A percentile compares a stretch with the other conserved stretches of the same genome.
Evolutionary conservation across 2,329 filamentous ascomycete species (phyloP).

Genomic region (Davidsoniella eucalypti): DNA sequence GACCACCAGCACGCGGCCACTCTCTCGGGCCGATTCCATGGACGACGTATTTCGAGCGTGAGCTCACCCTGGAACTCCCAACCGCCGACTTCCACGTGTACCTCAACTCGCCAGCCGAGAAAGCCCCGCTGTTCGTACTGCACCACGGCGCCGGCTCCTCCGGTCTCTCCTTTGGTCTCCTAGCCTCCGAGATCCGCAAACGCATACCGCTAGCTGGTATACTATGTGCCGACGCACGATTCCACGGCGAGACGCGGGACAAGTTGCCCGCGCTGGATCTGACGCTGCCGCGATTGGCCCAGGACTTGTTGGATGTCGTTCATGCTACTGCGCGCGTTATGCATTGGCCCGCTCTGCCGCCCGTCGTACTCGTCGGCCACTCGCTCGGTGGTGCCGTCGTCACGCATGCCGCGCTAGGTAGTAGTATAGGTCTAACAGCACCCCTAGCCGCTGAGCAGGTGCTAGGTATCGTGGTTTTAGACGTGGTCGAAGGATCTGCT

Average conservation of each 20-base stretch:
- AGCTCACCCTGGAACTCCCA: slow-evolving; percentile 52
- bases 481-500: slow-evolving; percentile 90
- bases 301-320: slow-evolving; percentile 57
- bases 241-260: slow-evolving; percentile 58
- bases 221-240: slow-evolving; percentile 69
- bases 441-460: slow-evolving; percentile 49
- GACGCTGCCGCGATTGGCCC: slow-evolving; percentile 52
- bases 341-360: slow-evolving; percentile 57
- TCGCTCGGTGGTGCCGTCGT: slow-evolving; percentile 85
- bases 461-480: slow-evolving; percentile 75
- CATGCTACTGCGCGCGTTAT: slow-evolving; percentile 48
- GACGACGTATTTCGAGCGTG: slow-evolving; percentile 82
- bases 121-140: slow-evolving; percentile 73
- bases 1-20: slow-evolving; percentile 23
- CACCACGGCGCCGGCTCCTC: slow-evolving; percentile 93
- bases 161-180: slow-evolving; percentile 75
- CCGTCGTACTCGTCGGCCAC: slow-evolving; percentile 73
- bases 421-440: slow-evolving; percentile 61
- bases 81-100: slow-evolving; percentile 56
- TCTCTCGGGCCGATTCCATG: slow-evolving; percentile 56
- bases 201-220: slow-evolving; percentile 66
- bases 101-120: slow-evolving; percentile 60
- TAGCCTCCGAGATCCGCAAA: slow-evolving; percentile 61
- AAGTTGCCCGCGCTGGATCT: slow-evolving; percentile 35
- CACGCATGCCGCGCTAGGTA: slow-evolving; percentile 55